Base-by-base conservation (phyloP, 441 rosid species). In the Viola pubescens region DNA sequence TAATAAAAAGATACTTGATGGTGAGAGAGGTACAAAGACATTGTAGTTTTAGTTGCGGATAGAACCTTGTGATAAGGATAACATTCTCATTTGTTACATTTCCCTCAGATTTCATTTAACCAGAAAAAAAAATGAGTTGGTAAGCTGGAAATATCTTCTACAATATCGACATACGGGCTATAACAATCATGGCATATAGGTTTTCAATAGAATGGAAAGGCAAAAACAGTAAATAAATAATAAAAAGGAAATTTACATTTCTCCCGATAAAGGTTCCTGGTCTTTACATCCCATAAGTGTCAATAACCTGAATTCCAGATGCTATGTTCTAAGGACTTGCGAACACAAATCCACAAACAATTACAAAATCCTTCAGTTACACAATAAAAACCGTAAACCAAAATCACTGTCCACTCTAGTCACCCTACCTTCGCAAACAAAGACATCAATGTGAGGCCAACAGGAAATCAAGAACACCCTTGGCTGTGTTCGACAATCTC, bases 401-500 rank as follows among this genome's bases (percentile, higher is more conserved):
- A 47, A 66, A 6, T 65, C 37, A 69, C 58, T 60, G 48, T 64
- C 54, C 69, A 65, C 59, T 59, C 56, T 68, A 48, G 37, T 51
- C 8, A 54, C 14, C 55, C 61, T 37, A 59, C 65, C 57, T 65
- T 16, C 59, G 57, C 52, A 63, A 16, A 49, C 64, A 74, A 77
- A 73, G 34, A 26, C 34, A 26, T 71, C 62, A 70, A 70, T 54
- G 69, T 64, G 79, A 80, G 81, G 70, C 79, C 77, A 7, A 37
- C 10, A 16, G 57, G 75, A 64, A 71, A 77, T 79, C 75, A 80
- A 70, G 79, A 73, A 53, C 73, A 75, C 74, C 79, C 79, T 76
- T 75, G 54, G 34, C 54, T 70, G 60, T 54, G 78, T 72, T 74
- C 51, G 72, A 74, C 55, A 48, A 43, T 72, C 79, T 55, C 47